Percentiles rank a stretch among this genome's conserved stretches.
Evolutionary conservation across 495 filamentous ascomycete species (phyloP).

Genomic region (Aspergillus heteromorphus): DNA sequence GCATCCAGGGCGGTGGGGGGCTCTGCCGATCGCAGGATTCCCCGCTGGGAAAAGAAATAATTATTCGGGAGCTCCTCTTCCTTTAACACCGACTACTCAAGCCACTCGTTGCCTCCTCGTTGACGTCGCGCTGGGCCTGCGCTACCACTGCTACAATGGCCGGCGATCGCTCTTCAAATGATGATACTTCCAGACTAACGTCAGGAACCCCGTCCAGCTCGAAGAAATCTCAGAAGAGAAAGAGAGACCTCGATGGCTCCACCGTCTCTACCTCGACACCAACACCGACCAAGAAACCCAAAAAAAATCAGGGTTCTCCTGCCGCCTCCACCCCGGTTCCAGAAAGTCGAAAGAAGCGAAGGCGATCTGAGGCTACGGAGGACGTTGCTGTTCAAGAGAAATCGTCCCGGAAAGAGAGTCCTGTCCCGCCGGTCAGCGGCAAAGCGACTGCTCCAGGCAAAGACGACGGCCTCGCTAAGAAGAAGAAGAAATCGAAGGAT

Average conservation of each 20-base stretch:
- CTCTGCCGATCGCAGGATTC: constrained; percentile 19
- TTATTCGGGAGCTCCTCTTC: constrained; percentile 10
- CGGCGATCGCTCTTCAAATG: constrained; percentile 13
- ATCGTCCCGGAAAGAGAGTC: constrained; percentile 23
- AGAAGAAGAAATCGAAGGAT: constrained; percentile 27
- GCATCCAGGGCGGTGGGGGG: constrained; percentile 9
- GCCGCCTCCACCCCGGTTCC: constrained; percentile 8
- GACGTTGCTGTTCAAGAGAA: constrained; percentile 18
- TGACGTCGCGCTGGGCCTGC: constrained; percentile 4
- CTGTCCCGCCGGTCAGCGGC: constrained; percentile 23
- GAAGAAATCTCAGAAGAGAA: constrained; percentile 33
- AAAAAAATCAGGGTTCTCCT: constrained; percentile 25
- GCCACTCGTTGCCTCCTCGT: background rate
- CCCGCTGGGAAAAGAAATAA: constrained; percentile 17
- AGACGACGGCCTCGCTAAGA: constrained; percentile 12
- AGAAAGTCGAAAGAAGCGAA: constrained; percentile 24
- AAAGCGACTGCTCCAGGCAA: constrained; percentile 20
- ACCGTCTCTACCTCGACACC: constrained; percentile 25
- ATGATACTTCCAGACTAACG: constrained; percentile 16
- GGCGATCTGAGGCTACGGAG: constrained; percentile 12
- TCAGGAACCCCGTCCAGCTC: constrained; percentile 16
- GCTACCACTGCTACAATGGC: constrained; percentile 23
- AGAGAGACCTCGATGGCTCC: constrained; percentile 30
- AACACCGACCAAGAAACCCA: constrained; percentile 35
- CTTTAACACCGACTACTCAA: background rate